Evolutionary conservation across 2,329 filamentous ascomycete genomes (phyloP).

Genomic region (Fusarium subtropicale): DNA sequence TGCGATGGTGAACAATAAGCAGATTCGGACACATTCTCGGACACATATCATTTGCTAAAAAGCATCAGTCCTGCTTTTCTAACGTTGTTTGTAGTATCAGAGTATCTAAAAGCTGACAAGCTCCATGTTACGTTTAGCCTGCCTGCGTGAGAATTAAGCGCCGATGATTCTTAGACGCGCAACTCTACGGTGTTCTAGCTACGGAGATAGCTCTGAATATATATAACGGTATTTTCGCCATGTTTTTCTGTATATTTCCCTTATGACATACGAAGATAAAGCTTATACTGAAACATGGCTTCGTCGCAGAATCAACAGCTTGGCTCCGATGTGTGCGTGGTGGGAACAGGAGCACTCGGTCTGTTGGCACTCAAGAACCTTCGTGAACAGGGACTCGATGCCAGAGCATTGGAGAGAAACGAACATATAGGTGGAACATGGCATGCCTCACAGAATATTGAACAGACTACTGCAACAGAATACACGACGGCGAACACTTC

Average conservation of each 20-base stretch:
- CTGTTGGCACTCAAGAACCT: slow-evolving; percentile 57
- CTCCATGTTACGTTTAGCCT: neutral
- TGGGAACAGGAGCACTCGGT: slow-evolving; percentile 52
- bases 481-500: slow-evolving; percentile 49
- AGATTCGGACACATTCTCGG: slow-evolving; percentile 23
- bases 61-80: neutral
- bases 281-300: slow-evolving; percentile 25
- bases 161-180: neutral
- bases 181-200: neutral
- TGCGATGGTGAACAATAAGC: neutral
- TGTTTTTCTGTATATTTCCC: neutral
- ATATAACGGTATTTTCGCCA: neutral
- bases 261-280: neutral
- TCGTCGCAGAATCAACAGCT: slow-evolving; percentile 20
- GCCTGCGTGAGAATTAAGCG: slow-evolving; percentile 15
- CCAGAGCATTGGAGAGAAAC: slow-evolving; percentile 56
- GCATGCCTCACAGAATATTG: slow-evolving; percentile 51
- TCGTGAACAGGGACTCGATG: slow-evolving; percentile 57
- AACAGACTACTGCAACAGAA: slow-evolving; percentile 53
- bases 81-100: neutral
- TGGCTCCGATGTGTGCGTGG: slow-evolving; percentile 46
- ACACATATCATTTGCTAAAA: neutral
- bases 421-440: slow-evolving; percentile 57
- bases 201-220: slow-evolving; percentile 3
- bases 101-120: slow-evolving; percentile 25